Conservation (phyloP, 2,329 filamentous ascomycete genomes). For the Neofusicoccum cordaticola region DNA sequence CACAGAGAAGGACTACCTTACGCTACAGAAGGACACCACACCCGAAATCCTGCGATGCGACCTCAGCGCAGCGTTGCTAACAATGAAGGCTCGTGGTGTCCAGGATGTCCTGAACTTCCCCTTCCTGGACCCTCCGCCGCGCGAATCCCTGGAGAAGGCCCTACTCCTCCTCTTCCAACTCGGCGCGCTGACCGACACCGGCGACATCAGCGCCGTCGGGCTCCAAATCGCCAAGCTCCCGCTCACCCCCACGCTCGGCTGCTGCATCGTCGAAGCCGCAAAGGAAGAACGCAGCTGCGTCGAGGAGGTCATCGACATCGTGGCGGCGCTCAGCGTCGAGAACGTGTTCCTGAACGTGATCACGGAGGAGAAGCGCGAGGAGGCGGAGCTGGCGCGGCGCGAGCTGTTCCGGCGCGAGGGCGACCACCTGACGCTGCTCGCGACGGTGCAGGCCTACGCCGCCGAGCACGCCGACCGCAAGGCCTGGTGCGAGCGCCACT, state of each 20-base stretch:
- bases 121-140: slow-evolving; percentile 75
- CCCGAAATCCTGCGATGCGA: slow-evolving; percentile 93
- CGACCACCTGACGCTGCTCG: slow-evolving; percentile 62
- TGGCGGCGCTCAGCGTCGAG: slow-evolving; percentile 63
- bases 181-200: slow-evolving; percentile 69
- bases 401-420: slow-evolving; percentile 60
- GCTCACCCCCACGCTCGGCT: slow-evolving; percentile 74
- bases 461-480: slow-evolving; percentile 58
- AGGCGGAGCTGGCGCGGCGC: slow-evolving; percentile 54
- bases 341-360: slow-evolving; percentile 60
- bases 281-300: slow-evolving; percentile 70
- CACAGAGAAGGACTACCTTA: slow-evolving; percentile 71
- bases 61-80: slow-evolving; percentile 78
- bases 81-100: slow-evolving; percentile 89
- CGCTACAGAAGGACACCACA: slow-evolving; percentile 68
- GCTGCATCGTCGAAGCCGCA: slow-evolving; percentile 78
- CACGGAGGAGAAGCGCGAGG: slow-evolving; percentile 59
- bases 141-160: slow-evolving; percentile 76
- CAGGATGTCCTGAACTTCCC: slow-evolving; percentile 79
- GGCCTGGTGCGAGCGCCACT: slow-evolving; percentile 57
- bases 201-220: slow-evolving; percentile 71
- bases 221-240: slow-evolving; percentile 78
- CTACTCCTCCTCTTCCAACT: slow-evolving; percentile 77
- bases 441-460: slow-evolving; percentile 59
- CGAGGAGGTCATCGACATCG: slow-evolving; percentile 81